phyloP scores from a whole-genome alignment of 805 yeast species.

The Grigorovia transvaalensis region DNA sequence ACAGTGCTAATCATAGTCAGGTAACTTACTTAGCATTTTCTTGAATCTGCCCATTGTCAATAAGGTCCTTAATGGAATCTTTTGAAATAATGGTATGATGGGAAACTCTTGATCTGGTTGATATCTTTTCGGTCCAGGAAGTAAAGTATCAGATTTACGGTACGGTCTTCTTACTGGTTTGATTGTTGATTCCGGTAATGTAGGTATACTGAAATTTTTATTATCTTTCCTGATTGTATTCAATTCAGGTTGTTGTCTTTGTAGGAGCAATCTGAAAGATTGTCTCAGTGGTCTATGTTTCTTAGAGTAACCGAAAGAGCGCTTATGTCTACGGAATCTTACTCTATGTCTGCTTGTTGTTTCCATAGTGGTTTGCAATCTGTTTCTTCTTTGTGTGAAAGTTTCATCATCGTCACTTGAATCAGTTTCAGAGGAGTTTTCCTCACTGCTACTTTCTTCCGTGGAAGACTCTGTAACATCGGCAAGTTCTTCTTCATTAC shows the following conservation, averaged over 20 bases:
- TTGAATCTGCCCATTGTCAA: background rate
- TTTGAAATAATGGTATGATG: background rate
- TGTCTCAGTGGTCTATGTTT: background rate
- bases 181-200: conserved; percentile 1
- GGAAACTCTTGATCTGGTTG: background rate
- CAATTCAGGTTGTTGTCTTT: background rate
- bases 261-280: background rate
- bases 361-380: background rate
- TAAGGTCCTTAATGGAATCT: background rate
- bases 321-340: background rate
- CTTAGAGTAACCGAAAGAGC: background rate
- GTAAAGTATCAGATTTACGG: conserved; percentile 4
- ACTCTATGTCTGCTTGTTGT: background rate
- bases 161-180: background rate
- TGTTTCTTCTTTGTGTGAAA: background rate
- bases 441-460: background rate
- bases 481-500: background rate
- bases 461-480: background rate
- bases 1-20: background rate
- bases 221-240: background rate
- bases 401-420: background rate
- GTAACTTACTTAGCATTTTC: background rate
- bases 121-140: conserved; percentile 1
- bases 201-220: background rate
- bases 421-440: background rate